Evolutionary conservation across 306 rosid species (phyloP).

Genomic region (Arachis hypogaea): DNA sequence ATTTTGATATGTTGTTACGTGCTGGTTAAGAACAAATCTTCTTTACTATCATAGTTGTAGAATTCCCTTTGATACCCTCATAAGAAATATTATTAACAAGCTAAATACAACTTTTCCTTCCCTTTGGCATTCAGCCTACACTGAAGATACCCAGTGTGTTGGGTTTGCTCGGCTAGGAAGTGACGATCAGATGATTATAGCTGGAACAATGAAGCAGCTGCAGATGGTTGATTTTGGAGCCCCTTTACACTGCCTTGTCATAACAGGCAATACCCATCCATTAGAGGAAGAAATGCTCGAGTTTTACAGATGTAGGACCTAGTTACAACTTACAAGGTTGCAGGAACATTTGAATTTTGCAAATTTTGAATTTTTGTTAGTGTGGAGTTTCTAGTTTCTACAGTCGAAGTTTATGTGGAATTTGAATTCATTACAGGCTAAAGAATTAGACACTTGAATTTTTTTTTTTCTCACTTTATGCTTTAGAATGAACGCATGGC

Average conservation of each 20-base stretch:
- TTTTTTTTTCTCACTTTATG: background rate
- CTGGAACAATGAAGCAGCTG: conserved; percentile 79
- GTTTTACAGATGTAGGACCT: conserved; percentile 55
- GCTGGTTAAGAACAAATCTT: conserved; percentile 17
- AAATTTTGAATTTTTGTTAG: background rate
- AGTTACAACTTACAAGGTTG: conserved; percentile 25
- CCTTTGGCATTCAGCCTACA: conserved; percentile 57
- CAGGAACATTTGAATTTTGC: conserved; percentile 24
- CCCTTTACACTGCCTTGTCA: conserved; percentile 95
- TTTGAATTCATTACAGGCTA: background rate
- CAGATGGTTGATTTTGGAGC: conserved; percentile 74
- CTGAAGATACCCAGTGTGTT: conserved; percentile 72
- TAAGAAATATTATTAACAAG: conserved; percentile 14
- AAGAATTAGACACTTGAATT: background rate
- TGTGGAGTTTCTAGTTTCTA: background rate
- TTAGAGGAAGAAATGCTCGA: conserved; percentile 91
- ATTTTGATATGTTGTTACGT: background rate
- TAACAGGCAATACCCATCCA: conserved; percentile 84
- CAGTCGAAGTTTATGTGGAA: too few species aligned
- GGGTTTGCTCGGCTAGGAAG: conserved; percentile 93
- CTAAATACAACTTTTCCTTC: background rate
- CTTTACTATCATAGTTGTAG: background rate
- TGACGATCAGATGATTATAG: conserved; percentile 75
- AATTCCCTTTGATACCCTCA: conserved; percentile 4
- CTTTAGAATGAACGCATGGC: background rate